phyloP scores from a whole-genome alignment of 1,284 basidiomycete species.

The Neolentinus lepideus region DNA sequence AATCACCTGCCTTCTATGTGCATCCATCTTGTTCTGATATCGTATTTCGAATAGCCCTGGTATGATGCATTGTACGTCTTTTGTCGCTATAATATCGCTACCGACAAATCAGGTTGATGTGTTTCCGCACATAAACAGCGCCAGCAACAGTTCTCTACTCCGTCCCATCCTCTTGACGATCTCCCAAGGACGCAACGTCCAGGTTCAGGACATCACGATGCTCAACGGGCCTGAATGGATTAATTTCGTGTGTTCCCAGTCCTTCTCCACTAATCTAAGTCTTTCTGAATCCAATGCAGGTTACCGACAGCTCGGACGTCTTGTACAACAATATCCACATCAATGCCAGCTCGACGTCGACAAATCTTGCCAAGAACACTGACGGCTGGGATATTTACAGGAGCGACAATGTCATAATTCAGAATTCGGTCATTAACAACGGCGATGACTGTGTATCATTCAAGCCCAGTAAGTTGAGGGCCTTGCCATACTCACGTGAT shows the following conservation, averaged over 20 bases:
- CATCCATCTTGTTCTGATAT: not conserved
- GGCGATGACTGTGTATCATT: slow-evolving; percentile 34
- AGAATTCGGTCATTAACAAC: slow-evolving; percentile 23
- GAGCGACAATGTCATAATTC: slow-evolving; percentile 23
- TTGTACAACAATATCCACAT: slow-evolving; percentile 32
- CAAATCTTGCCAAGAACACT: slow-evolving; percentile 40
- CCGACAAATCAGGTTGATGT: not conserved
- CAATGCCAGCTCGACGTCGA: slow-evolving; percentile 33
- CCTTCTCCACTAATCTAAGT: not conserved
- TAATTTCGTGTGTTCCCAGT: slow-evolving; percentile 35
- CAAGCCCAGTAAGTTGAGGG: slow-evolving; percentile 41
- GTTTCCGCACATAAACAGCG: slow-evolving; percentile 8
- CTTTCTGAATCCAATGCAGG: slow-evolving; percentile 9
- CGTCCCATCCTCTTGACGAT: slow-evolving; percentile 60
- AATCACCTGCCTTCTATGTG: slow-evolving; percentile 26
- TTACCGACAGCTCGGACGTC: slow-evolving; percentile 28
- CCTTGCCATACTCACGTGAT: not conserved
- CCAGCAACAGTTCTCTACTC: slow-evolving; percentile 33
- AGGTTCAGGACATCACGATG: slow-evolving; percentile 40
- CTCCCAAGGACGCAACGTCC: slow-evolving; percentile 46
- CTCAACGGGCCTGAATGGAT: slow-evolving; percentile 43
- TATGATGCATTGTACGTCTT: slow-evolving; percentile 37
- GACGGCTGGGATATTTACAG: slow-evolving; percentile 64
- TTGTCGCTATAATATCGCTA: not conserved
- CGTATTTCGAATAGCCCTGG: slow-evolving; percentile 28